A percentile compares a stretch with the other conserved stretches of the same genome.
Evolutionary conservation across 306 rosid species (phyloP).

Genomic region (Castanea crenata): DNA sequence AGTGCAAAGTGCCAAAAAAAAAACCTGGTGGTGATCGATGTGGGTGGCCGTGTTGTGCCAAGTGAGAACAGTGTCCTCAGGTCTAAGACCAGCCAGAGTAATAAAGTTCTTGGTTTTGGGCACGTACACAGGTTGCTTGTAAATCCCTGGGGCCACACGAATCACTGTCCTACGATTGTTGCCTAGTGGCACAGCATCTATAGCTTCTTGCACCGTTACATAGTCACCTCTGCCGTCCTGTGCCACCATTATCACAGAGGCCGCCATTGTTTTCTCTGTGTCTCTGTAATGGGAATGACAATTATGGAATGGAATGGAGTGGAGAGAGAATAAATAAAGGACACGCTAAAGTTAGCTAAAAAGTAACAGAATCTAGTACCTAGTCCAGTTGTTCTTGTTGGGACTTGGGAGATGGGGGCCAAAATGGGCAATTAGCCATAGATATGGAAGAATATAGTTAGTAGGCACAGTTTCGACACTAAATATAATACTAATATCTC

Average conservation of each 20-base stretch:
- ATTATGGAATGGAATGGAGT: background rate
- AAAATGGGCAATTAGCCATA: too few relatives aligned
- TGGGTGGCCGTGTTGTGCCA: slow-evolving; percentile 83
- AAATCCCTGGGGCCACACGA: slow-evolving; percentile 69
- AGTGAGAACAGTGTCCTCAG: slow-evolving; percentile 68
- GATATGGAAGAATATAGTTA: too few relatives aligned
- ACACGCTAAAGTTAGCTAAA: background rate
- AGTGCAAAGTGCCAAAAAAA: background rate
- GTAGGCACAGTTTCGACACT: too few relatives aligned
- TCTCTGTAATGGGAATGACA: background rate
- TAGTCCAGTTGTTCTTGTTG: background rate
- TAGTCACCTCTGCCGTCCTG: slow-evolving; percentile 69
- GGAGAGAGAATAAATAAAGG: slow-evolving; percentile 5
- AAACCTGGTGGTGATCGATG: slow-evolving; percentile 74
- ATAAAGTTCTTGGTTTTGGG: slow-evolving; percentile 87
- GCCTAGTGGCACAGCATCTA: slow-evolving; percentile 73
- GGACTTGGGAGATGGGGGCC: background rate
- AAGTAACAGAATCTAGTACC: background rate
- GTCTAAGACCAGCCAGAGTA: slow-evolving; percentile 55
- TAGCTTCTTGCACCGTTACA: slow-evolving; percentile 79
- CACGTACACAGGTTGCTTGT: slow-evolving; percentile 73
- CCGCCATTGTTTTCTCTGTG: slow-evolving; percentile 44
- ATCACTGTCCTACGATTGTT: slow-evolving; percentile 71
- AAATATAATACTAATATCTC: too few relatives aligned
- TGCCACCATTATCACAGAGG: slow-evolving; percentile 50